Percentiles rank a stretch among this genome's conserved stretches.
Conservation (phyloP, 1,139 yeast genomes). For the Taphrina populina region DNA sequence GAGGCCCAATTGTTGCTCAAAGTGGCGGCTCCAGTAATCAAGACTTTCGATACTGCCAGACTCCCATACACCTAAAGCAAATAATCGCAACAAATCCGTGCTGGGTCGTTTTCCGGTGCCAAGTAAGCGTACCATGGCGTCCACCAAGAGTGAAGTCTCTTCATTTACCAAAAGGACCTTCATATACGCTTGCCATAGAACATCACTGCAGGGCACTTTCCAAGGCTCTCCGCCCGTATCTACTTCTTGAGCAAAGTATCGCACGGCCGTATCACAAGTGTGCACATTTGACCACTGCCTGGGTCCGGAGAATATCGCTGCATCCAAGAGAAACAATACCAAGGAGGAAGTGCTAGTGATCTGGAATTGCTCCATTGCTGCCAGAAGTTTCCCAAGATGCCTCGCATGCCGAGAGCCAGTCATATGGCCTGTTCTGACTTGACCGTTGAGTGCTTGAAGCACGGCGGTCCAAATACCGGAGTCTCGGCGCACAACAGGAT, state of each 20-base stretch:
- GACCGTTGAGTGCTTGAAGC: conserved; percentile 4
- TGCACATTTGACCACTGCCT: conserved; percentile 3
- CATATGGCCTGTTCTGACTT: background rate
- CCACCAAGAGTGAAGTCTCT: conserved; percentile 4
- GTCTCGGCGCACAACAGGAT: conserved; percentile 5
- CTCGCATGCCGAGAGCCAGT: conserved; percentile 6
- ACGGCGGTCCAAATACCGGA: conserved; percentile 13
- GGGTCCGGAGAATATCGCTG: conserved; percentile 17
- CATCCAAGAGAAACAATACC: conserved; percentile 14
- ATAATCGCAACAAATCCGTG: background rate
- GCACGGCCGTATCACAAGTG: background rate
- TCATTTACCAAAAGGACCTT: conserved; percentile 15
- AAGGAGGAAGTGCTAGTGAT: conserved; percentile 1
- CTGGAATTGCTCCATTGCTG: background rate
- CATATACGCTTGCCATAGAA: conserved; percentile 18
- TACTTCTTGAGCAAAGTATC: background rate
- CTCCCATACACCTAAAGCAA: conserved; percentile 25
- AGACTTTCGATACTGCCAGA: conserved; percentile 15
- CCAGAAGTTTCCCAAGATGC: background rate
- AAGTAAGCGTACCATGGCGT: conserved; percentile 11
- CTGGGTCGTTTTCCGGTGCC: background rate
- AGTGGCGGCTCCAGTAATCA: conserved; percentile 15
- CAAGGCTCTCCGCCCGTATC: conserved; percentile 11
- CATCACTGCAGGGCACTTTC: conserved; percentile 1
- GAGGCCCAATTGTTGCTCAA: conserved; percentile 4